Conservation (phyloP, 768 basidiomycete genomes). For the Trametes maxima region DNA sequence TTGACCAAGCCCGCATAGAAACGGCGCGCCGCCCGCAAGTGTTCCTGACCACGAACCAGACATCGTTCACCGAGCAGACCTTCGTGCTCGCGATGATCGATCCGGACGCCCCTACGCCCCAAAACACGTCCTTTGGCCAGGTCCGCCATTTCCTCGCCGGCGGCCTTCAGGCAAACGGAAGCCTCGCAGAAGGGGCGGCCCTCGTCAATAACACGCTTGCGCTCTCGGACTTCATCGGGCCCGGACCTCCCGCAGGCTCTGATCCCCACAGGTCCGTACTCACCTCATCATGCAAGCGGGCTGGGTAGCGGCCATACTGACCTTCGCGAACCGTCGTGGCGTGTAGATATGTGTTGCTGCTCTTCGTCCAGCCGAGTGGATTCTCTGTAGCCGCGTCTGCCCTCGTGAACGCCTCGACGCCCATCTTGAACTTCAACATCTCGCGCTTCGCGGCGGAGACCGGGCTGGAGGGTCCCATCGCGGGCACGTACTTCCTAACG, state of each 20-base stretch:
- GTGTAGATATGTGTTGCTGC: conserved; percentile 33
- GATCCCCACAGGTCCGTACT: conserved; percentile 34
- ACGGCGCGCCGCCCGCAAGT: conserved; percentile 18
- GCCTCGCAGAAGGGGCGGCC: conserved; percentile 14
- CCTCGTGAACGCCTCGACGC: conserved; percentile 33
- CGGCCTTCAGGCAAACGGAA: conserved; percentile 25
- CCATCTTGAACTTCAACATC: conserved; percentile 37
- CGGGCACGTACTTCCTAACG: conserved; percentile 37
- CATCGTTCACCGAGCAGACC: conserved; percentile 17
- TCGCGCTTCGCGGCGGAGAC: conserved; percentile 32
- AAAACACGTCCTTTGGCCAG: conserved; percentile 31
- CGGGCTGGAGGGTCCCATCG: conserved; percentile 34
- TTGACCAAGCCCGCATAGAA: conserved; percentile 4
- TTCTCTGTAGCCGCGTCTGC: conserved; percentile 18
- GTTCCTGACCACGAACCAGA: conserved; percentile 9
- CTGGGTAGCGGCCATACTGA: not conserved
- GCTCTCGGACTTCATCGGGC: conserved; percentile 33
- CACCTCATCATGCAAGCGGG: no score
- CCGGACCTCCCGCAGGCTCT: conserved; percentile 35
- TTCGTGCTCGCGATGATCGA: conserved; percentile 38
- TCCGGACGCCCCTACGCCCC: conserved; percentile 38
- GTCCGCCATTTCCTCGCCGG: conserved; percentile 36
- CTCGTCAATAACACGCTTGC: conserved; percentile 37
- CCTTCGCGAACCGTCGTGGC: no score
- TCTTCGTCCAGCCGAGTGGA: conserved; percentile 34